Base-by-base conservation (phyloP, 2,329 filamentous ascomycete genomes). In the Sclerotinia glacialis region DNA sequence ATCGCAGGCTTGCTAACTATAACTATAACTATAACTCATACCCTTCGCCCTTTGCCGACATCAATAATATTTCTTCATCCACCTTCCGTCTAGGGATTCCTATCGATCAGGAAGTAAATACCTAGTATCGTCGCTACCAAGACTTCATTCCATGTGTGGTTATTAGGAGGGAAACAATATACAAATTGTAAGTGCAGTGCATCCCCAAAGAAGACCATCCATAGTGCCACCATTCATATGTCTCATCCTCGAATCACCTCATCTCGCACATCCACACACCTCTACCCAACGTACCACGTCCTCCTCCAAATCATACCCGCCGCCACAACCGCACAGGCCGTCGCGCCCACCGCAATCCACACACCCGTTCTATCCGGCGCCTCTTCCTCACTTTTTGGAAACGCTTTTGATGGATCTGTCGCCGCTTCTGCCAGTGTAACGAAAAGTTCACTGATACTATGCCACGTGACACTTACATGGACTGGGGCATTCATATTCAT, bases 391-490 rank as follows among this genome's bases (percentile, higher is more conserved):
- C 85, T 91, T 78, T 93, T 95, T 0, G 95, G 94, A 74, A 96
- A 97, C 0, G 90, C 94, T 0, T 88, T 90, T 72, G 89, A 93
- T 0, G 95, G 95, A 74, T 93, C 93, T 54, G 93, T 95, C 7
- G 94, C 94, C 50, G 92, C 90, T 78, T 98, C 95, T 8, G 95
- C 95, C 66, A 98, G 85, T 46, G 86, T 89, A 31, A 97, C 92
- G 78, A 98, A 99, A 46, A 98, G 85, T 78, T 99, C 95, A 70
- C 90, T 90, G 72, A 98, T 97, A 74, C 91, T 96, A 74, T 86
- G 88, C 95, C 95, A 99, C 8, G 90, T 95, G 40, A 95, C 93
- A 75, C 92, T 97, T 64, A 97, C 95, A 79, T 99, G 96, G 50
- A 98, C 81, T 7, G 95, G 95, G 3, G 93, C 89, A 65, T 90